Evolutionary conservation across 2,329 filamentous ascomycete genomes (phyloP), one percentile per base, ranked within the genome.

Genomic region (Diaporthe sp.): DNA sequence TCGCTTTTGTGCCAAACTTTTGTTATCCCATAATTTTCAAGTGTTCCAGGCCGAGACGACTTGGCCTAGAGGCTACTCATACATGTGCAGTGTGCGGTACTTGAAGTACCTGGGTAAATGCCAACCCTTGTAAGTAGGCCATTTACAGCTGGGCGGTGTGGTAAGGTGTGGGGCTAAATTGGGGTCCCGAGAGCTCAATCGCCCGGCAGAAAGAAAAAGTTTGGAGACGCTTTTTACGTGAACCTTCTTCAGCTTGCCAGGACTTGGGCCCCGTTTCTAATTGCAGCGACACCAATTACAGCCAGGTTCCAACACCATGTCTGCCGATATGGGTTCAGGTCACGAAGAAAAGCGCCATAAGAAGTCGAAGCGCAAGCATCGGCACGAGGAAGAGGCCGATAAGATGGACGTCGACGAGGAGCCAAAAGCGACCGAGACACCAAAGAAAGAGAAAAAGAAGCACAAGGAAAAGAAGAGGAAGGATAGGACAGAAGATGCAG

Each of bases 391-490:
- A 51, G 72, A 78, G 20, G 72, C 71, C 47, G 77, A 78, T 28
- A 73, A 70, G 74, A 78, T 63, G 76, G 37, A 78, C 72, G 58
- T 79, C 47, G 53, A 76, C 70, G 49, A 74, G 39, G 55, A 57
- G n/a, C 25, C 75, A 37, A 47, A 73, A 71, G 55, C 73, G 39
- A 20, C 71, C 31, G 63, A 65, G 49, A 58, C 68, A 12, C 37
- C 63, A 25, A 75, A 75, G 61, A 79, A 81, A 65, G 80, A 81
- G 57, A 76, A 76, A 34, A 78, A 63, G 75, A 71, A 75, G n/a
- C 73, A 87, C 83, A 83, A 83, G 75, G 81, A 83, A 51, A 79
- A 79, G 63, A 75, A 85, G 83, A 71, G 75, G 49, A 61, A 78
- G 39, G 58, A 80, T 44, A 77, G 78, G 22, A 80, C 78, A 53